phyloP scores from a whole-genome alignment of 2,329 filamentous ascomycete species.

The Beauveria varroae region DNA sequence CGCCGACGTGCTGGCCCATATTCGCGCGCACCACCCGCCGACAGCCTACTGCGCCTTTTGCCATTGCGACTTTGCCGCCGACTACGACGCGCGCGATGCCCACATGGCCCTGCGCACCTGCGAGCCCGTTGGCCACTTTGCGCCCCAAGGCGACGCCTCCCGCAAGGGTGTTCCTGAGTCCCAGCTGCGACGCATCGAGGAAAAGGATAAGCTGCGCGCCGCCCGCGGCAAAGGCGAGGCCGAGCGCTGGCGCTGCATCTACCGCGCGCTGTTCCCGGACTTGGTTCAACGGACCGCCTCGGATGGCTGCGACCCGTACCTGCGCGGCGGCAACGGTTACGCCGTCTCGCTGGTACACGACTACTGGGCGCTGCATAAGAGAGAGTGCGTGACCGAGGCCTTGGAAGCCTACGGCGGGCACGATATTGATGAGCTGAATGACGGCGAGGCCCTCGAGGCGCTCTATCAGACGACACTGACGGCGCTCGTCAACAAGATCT shows the following conservation, averaged over 20 bases:
- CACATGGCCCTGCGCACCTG: neutral
- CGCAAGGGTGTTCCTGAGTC: neutral
- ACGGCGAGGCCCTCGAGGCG: slow-evolving; percentile 4
- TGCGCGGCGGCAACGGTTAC: neutral
- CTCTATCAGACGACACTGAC: neutral
- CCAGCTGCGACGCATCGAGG: neutral
- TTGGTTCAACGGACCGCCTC: neutral
- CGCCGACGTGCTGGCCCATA: neutral
- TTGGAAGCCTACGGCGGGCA: neutral
- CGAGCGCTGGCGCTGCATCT: neutral
- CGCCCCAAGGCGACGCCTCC: neutral
- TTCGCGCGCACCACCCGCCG: neutral
- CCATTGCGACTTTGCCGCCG: neutral
- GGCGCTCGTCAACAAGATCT: neutral
- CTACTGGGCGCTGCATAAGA: neutral
- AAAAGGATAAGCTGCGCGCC: neutral
- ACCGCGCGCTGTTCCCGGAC: neutral
- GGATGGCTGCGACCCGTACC: neutral
- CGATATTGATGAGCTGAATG: slow-evolving; percentile 19
- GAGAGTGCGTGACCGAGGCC: neutral
- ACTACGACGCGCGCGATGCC: neutral
- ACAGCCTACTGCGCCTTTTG: neutral
- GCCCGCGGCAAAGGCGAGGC: neutral
- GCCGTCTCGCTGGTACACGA: neutral
- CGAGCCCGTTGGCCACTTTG: neutral